Conservation (phyloP, 2,329 filamentous ascomycete species). For the Fusarium graminum region DNA sequence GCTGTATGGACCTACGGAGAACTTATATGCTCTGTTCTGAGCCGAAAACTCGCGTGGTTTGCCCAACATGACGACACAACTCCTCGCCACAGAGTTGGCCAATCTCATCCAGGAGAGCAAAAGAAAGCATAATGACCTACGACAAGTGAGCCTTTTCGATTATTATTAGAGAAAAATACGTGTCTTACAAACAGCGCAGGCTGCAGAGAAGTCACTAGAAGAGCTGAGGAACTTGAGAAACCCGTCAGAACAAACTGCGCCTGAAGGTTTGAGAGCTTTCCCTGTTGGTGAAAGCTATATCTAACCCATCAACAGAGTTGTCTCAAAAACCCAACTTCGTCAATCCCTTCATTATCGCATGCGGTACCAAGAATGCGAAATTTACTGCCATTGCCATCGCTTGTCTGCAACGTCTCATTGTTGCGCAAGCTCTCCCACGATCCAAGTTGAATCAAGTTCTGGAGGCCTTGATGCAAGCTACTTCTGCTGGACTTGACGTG, state of each 20-base stretch:
- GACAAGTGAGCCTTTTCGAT: conserved; percentile 70
- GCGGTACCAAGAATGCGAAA: conserved; percentile 88
- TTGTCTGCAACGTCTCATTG: conserved; percentile 89
- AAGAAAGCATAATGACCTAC: conserved; percentile 90
- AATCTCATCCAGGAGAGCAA: conserved; percentile 97
- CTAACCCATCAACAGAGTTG: conserved; percentile 72
- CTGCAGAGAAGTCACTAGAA: conserved; percentile 92
- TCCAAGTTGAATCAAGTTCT: conserved; percentile 87
- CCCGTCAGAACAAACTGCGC: conserved; percentile 55
- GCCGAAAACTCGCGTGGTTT: conserved; percentile 38
- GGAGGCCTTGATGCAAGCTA: conserved; percentile 87
- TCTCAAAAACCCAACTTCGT: conserved; percentile 85
- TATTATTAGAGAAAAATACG: not conserved
- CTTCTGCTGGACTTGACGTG: conserved; percentile 84
- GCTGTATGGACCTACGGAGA: conserved; percentile 48
- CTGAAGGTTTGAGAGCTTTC: conserved; percentile 51
- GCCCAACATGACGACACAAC: conserved; percentile 86
- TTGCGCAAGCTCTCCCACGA: conserved; percentile 82
- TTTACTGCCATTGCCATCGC: conserved; percentile 89
- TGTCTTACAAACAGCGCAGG: conserved; percentile 61
- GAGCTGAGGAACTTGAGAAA: conserved; percentile 75
- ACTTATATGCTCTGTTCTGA: conserved; percentile 45
- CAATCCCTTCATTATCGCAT: conserved; percentile 94
- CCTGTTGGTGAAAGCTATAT: conserved; percentile 29
- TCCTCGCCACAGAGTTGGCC: conserved; percentile 87